A percentile compares a stretch with the other conserved stretches of the same genome.
These are phyloP conservation scores for Nitzschia palea DNA, from an alignment of 108 stramenopile species.

Conservation along the genomic window DNA sequence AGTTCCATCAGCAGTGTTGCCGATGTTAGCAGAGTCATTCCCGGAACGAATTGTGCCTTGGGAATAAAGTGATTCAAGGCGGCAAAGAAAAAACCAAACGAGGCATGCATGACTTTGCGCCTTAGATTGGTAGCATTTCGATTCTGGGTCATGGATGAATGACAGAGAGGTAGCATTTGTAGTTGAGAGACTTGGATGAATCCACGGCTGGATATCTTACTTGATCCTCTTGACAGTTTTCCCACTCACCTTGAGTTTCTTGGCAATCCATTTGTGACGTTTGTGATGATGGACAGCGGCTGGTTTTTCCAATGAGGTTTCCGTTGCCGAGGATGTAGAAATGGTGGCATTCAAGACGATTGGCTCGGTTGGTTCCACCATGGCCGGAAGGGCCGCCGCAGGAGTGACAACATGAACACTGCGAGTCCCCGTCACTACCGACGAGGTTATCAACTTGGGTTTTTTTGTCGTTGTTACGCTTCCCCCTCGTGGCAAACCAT, in stretches of 20 bases:
- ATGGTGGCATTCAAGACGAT: too few species aligned
- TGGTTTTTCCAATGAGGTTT: too few species aligned
- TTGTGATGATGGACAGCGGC: slow-evolving; percentile 10
- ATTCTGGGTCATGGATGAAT: slow-evolving; percentile 38
- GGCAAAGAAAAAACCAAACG: slow-evolving; percentile 79
- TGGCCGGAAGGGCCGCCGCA: too few species aligned
- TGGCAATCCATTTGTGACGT: slow-evolving; percentile 33
- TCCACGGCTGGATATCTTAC: neutral
- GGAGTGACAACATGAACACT: too few species aligned
- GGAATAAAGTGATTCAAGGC: slow-evolving; percentile 74
- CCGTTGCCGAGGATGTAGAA: too few species aligned
- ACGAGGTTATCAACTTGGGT: too few species aligned
- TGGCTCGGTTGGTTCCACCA: too few species aligned
- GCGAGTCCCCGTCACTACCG: too few species aligned
- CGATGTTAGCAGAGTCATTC: slow-evolving; percentile 50
- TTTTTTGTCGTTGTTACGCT: too few species aligned
- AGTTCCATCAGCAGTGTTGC: slow-evolving; percentile 62
- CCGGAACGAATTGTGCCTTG: slow-evolving; percentile 50
- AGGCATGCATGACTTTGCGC: slow-evolving; percentile 73
- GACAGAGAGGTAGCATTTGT: neutral
- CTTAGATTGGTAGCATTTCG: slow-evolving; percentile 72
- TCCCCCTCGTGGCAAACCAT: too few species aligned
- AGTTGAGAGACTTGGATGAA: neutral
- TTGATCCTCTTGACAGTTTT: neutral
- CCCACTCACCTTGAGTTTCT: slow-evolving; percentile 26